Conservation (phyloP, 2,329 filamentous ascomycete species). For the Phyllosticta citriasiana region DNA sequence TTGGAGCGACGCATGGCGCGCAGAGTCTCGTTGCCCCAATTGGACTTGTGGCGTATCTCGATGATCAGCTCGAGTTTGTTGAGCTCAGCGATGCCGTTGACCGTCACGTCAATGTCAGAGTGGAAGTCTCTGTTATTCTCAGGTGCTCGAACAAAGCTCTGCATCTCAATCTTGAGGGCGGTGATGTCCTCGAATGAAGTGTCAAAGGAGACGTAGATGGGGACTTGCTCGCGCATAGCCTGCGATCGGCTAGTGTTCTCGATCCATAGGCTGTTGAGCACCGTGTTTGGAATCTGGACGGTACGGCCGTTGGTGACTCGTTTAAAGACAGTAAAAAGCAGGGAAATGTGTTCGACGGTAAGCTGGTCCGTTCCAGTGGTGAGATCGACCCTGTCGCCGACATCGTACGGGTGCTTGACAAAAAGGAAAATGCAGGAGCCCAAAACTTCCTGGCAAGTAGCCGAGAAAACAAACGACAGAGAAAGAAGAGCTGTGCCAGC, state of each 20-base stretch:
- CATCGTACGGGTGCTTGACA: constrained; percentile 95
- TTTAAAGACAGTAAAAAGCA: constrained; percentile 87
- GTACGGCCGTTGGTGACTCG: constrained; percentile 73
- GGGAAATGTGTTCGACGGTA: constrained; percentile 84
- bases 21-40: constrained; percentile 60
- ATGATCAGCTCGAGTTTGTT: constrained; percentile 79
- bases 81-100: constrained; percentile 70
- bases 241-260: constrained; percentile 89
- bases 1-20: constrained; percentile 77
- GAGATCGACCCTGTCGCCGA: constrained; percentile 88
- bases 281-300: constrained; percentile 77
- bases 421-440: constrained; percentile 98
- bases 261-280: constrained; percentile 86
- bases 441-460: constrained; percentile 88
- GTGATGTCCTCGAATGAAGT: constrained; percentile 87
- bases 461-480: constrained; percentile 91
- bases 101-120: constrained; percentile 67
- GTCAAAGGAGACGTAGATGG: constrained; percentile 72
- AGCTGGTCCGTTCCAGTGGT: constrained; percentile 50
- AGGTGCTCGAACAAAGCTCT: constrained; percentile 68
- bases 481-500: constrained; percentile 88
- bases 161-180: constrained; percentile 72
- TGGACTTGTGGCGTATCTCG: constrained; percentile 74
- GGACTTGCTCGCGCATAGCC: constrained; percentile 79
- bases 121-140: constrained; percentile 90